These are phyloP conservation scores for Arxiozyma slooffiae DNA, from an alignment of 1,139 yeast genomes.

Conservation along the genomic window DNA sequence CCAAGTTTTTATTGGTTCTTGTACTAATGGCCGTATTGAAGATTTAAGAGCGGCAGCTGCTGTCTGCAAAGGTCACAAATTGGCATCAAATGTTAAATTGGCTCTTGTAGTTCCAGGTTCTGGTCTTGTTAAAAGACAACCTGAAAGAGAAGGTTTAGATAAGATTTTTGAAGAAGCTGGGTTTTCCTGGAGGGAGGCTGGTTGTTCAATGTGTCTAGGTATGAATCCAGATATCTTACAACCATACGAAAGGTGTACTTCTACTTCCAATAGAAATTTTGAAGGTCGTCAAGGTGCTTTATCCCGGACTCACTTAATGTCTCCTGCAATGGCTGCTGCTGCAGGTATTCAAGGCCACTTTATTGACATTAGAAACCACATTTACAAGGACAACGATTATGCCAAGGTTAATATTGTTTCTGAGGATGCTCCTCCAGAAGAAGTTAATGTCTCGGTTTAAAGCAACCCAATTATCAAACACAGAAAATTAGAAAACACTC, in stretches of 20 bases:
- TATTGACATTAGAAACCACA: conserved; percentile 77
- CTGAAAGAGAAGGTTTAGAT: conserved; percentile 90
- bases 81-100: conserved; percentile 70
- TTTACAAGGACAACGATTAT: conserved; percentile 49
- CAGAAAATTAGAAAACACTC: not conserved
- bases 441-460: conserved; percentile 29
- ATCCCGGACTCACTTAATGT: conserved; percentile 95
- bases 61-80: conserved; percentile 83
- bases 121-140: conserved; percentile 85
- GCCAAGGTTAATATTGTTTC: conserved; percentile 39
- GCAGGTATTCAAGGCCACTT: conserved; percentile 91
- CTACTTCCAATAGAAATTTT: conserved; percentile 95
- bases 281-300: conserved; percentile 98
- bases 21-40: conserved; percentile 96
- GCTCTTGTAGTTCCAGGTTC: conserved; percentile 96
- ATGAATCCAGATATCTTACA: conserved; percentile 96
- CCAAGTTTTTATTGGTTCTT: conserved; percentile 94
- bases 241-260: conserved; percentile 95
- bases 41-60: conserved; percentile 93
- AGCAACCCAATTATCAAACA: conserved; percentile 40
- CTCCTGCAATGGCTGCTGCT: conserved; percentile 99
- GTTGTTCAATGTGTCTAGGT: conserved; percentile 98
- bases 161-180: conserved; percentile 87
- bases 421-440: conserved; percentile 44
- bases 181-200: conserved; percentile 98